These are phyloP conservation scores for Malus fusca DNA, from an alignment of 306 rosid species.

Conservation along the genomic window DNA sequence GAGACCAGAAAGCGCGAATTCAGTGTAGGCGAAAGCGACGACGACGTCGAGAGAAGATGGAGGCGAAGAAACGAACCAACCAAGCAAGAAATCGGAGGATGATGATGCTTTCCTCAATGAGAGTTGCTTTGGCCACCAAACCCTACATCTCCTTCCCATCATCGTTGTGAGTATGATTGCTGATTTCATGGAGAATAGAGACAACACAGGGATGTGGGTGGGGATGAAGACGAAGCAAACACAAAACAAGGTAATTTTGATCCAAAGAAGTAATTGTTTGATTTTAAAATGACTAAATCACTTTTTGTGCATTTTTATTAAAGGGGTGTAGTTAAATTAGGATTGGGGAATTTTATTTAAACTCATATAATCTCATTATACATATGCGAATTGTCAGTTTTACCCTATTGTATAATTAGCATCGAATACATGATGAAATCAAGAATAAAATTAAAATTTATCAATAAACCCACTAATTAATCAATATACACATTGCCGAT, in stretches of 20 bases:
- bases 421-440: no score
- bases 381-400: no score
- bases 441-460: no score
- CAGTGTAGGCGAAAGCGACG: slow-evolving; percentile 57
- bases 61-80: slow-evolving; percentile 72
- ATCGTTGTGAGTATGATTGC: slow-evolving; percentile 3
- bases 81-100: slow-evolving; percentile 48
- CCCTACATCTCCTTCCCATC: slow-evolving; percentile 57
- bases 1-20: slow-evolving; percentile 33
- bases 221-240: not conserved
- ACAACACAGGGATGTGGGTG: not conserved
- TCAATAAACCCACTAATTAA: no score
- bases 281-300: no score
- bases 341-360: no score
- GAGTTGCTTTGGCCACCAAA: slow-evolving; percentile 92
- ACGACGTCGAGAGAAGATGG: slow-evolving; percentile 60
- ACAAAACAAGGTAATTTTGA: not conserved
- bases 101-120: slow-evolving; percentile 36
- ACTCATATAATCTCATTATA: accelerated
- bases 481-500: no score
- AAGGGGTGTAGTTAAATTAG: no score
- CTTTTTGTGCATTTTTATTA: no score
- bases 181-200: no score
- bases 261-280: not conserved
- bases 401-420: no score